Base-by-base conservation (phyloP, 257 asterid genomes). In the Capsicum chinense region DNA sequence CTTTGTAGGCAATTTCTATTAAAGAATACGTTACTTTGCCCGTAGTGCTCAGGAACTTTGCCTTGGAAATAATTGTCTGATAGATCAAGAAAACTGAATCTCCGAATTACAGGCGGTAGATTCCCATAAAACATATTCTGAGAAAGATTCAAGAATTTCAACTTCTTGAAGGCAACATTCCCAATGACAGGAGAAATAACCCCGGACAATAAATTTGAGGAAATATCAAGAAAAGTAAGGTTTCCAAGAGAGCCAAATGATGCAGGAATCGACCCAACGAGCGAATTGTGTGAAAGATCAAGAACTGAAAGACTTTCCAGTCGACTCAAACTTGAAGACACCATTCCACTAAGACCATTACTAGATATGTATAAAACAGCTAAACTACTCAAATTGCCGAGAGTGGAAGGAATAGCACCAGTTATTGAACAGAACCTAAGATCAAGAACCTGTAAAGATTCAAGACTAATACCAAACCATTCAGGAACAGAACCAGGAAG, bases 61-160 rank as follows among this genome's bases (percentile, higher is more conserved):
- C 99, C 99, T 91, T 95, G 92, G 21, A 97, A 91, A 87, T 93
- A 95, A 86, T 97, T 97, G 4, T 90, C 90, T 0, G 98, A 93
- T 85, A 92, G 80, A 86, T 95, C 96, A 44, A 89, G 80, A 66
- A 85, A 88, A 81, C 92, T 50, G 85, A 92, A 91, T 81, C 95
- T 87, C 79, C 79, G 83, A 68, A 92, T 52, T 7, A 91, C 87
- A 81, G 93, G 78, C 59, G 95, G 88, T 67, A 97, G 86, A 88
- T 83, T 84, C 84, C 99, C 99, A 83, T 93, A 95, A 60, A 97
- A 91, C 83, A 74, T 78, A 91, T 97, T 97, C 73, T 60, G 83
- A 35, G 99, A 97, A 63, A 97, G 90, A 89, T 93, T 95, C 90
- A 97, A 85, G 79, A 79, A 84, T 85, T 80, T 89, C 90, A 97